Base-by-base conservation (phyloP, 129 eudicot genomes). In the Centella asiatica region DNA sequence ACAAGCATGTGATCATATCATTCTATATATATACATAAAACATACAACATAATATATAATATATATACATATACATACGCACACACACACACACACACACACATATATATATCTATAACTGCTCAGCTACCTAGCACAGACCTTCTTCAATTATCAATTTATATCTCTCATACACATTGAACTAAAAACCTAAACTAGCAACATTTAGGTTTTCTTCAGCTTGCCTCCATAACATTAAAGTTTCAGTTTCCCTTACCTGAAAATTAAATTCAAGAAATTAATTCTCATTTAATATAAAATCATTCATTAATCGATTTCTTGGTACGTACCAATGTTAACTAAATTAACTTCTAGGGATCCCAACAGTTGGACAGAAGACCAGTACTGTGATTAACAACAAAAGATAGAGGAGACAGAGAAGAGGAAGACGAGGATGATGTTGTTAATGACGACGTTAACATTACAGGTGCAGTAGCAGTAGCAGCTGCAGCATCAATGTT, bases 371-470 rank as follows among this genome's bases (percentile, higher is more conserved):
- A 17, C 20, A 33, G n/a, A 54, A 56, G 45, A 60, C 63, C 62
- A n/a, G n/a, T n/a, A 57, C 62, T 51, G 49, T 62, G 72, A 47
- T 65, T 76, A 63, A 65, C 28, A n/a, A 64, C 19, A 20, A 66
- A 60, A 47, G 74, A 32, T 11, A 39, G 25, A 37, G 80, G 67
- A 1, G 72, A 42, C 49, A 47, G 18, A 10, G 80, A 58, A n/a
- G 71, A 45, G 10, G 74, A n/a, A 2, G 74, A 10, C 19, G 75
- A 50, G 18, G 74, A 62, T 2, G 73, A 61, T 13, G 74, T 24
- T 6, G 60, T 48, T 19, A 64, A 17, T 2, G 39, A 44, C 19
- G 69, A 44, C 3, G 47, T 11, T 49, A 53, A 49, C 33, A 65
- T 23, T 59, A 70, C 32, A 10, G 57, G n/a, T n/a, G n/a, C n/a